Conservation (phyloP, 2,329 filamentous ascomycete species). For the Colletotrichum sansevieriae region DNA sequence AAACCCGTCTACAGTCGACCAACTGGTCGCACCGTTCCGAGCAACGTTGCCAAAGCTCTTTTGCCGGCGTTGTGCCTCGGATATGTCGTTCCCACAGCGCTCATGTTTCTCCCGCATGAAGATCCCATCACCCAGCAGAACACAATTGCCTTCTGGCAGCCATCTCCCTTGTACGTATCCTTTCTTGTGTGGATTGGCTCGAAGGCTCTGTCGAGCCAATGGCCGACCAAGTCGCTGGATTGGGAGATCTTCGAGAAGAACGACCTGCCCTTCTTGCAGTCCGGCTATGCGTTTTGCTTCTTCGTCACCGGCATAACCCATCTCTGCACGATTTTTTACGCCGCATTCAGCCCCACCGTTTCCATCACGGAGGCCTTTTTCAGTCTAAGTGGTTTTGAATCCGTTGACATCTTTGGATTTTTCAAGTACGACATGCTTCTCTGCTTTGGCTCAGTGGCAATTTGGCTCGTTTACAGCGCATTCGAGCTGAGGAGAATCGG, state of each 20-base stretch:
- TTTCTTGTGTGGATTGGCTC: not conserved
- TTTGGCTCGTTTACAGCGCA: constrained; percentile 42
- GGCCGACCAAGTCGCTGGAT: constrained; percentile 14
- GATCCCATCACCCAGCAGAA: constrained; percentile 24
- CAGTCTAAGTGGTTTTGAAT: not conserved
- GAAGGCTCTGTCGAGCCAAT: not conserved
- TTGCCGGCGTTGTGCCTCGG: constrained; percentile 40
- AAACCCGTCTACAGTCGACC: constrained; percentile 11
- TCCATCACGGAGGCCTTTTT: constrained; percentile 5
- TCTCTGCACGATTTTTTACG: constrained; percentile 12
- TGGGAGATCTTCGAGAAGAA: constrained; percentile 23
- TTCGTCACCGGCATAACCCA: constrained; percentile 13
- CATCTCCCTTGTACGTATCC: constrained; percentile 35
- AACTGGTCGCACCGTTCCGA: constrained; percentile 36
- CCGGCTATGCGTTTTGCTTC: constrained; percentile 16
- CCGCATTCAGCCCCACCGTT: not conserved
- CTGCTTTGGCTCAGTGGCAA: constrained; percentile 8
- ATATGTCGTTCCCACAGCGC: constrained; percentile 39
- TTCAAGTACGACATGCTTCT: constrained; percentile 30
- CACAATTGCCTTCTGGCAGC: constrained; percentile 29
- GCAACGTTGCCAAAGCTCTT: constrained; percentile 40
- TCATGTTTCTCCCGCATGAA: constrained; percentile 25
- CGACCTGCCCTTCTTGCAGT: not conserved
- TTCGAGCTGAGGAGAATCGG: constrained; percentile 45
- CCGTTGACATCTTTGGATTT: not conserved